Percentiles rank a stretch among this genome's conserved stretches.
These are phyloP conservation scores for Dryadomyces quercus-mongolicae DNA, from an alignment of 2,329 filamentous ascomycete genomes.

Conservation along the genomic window DNA sequence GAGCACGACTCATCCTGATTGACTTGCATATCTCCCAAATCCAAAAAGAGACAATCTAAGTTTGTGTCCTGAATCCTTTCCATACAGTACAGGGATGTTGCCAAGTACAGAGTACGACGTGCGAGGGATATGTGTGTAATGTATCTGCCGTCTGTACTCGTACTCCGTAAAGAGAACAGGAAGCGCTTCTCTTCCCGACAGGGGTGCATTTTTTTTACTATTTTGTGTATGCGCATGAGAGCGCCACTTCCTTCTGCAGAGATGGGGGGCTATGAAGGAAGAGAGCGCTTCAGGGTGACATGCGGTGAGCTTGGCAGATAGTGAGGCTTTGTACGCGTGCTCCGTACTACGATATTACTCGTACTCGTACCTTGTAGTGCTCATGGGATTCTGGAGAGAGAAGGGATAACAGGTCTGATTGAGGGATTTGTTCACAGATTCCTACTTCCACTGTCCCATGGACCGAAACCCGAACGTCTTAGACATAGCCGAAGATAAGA, in stretches of 20 bases:
- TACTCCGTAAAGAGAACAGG: too few species aligned
- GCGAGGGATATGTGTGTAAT: too few species aligned
- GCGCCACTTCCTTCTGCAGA: background rate
- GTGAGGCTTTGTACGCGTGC: too few species aligned
- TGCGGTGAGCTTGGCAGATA: background rate
- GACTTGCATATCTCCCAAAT: background rate
- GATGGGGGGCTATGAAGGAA: too few species aligned
- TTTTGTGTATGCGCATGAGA: background rate
- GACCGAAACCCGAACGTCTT: too few species aligned
- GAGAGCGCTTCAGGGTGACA: background rate
- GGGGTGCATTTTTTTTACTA: too few species aligned
- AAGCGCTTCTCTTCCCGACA: too few species aligned
- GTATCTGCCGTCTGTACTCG: too few species aligned
- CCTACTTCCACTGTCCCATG: background rate
- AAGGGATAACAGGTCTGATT: background rate
- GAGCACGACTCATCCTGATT: background rate
- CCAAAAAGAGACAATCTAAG: background rate
- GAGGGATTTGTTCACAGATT: background rate
- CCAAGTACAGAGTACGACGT: background rate
- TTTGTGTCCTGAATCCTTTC: background rate
- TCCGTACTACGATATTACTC: too few species aligned
- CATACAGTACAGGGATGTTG: background rate
- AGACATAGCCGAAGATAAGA: background rate
- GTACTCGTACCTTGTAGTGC: too few species aligned
- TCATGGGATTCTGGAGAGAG: background rate